Conservation (phyloP, 768 basidiomycete genomes). For the Tremella mesenterica region DNA sequence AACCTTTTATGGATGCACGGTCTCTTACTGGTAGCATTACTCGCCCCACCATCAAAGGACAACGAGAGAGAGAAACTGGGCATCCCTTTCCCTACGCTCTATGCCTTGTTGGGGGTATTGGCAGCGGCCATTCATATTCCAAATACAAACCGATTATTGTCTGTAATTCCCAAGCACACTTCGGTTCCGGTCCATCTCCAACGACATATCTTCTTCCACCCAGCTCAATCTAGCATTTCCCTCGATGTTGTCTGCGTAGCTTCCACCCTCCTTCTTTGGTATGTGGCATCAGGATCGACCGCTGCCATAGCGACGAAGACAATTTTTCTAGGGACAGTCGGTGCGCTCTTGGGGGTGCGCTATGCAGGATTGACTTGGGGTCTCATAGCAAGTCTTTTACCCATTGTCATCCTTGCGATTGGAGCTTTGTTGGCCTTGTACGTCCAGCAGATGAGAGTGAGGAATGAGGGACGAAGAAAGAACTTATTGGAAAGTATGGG, state of each 20-base stretch:
- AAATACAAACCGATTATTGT: conserved; percentile 33
- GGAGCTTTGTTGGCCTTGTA: conserved; percentile 14
- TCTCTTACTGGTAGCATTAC: conserved; percentile 53
- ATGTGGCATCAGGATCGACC: conserved; percentile 16
- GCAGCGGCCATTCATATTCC: conserved; percentile 45
- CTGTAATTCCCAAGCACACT: conserved; percentile 10
- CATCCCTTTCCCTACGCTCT: conserved; percentile 42
- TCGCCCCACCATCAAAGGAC: conserved; percentile 26
- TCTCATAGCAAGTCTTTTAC: conserved; percentile 27
- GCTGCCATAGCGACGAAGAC: conserved; percentile 10
- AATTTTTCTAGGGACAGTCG: not conserved
- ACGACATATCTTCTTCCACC: conserved; percentile 46
- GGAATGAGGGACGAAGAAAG: conserved; percentile 22
- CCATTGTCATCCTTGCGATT: conserved; percentile 19
- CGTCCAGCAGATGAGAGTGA: conserved; percentile 15
- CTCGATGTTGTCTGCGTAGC: conserved; percentile 56
- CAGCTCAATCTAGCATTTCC: conserved; percentile 59
- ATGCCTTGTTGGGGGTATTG: conserved; percentile 44
- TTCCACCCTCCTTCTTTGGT: conserved; percentile 24
- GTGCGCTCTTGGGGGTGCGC: not conserved
- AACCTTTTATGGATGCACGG: conserved; percentile 59
- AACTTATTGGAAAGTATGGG: conserved; percentile 24
- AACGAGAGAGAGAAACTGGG: conserved; percentile 17
- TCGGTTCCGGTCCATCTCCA: not conserved
- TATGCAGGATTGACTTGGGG: conserved; percentile 30